Evolutionary conservation across 2,329 filamentous ascomycete species (phyloP).

Genomic region (Ascochyta rabiei): DNA sequence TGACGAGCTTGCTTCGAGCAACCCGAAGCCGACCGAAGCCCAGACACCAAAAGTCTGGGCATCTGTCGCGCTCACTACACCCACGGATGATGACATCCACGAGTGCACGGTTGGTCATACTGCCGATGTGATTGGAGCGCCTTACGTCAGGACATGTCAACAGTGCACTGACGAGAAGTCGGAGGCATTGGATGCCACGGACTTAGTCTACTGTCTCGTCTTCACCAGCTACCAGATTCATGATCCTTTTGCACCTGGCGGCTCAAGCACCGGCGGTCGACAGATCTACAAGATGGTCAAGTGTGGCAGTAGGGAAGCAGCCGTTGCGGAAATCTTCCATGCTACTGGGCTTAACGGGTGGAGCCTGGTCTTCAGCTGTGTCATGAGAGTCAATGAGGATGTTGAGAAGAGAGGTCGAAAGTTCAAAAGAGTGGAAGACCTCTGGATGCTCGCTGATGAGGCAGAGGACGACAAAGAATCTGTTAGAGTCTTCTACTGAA

Average conservation of each 20-base stretch:
- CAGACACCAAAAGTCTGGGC: slow-evolving; percentile 32
- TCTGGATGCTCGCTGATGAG: slow-evolving; percentile 36
- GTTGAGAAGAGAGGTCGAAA: slow-evolving; percentile 24
- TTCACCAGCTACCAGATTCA: slow-evolving; percentile 32
- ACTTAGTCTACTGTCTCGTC: slow-evolving; percentile 33
- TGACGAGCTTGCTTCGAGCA: slow-evolving; percentile 20
- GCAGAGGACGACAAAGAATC: slow-evolving; percentile 18
- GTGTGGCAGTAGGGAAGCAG: slow-evolving; percentile 42
- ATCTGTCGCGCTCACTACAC: slow-evolving; percentile 37
- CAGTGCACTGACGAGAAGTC: slow-evolving; percentile 37
- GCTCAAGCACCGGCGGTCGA: slow-evolving; percentile 20
- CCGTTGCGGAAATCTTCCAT: slow-evolving; percentile 38
- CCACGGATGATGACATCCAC: slow-evolving; percentile 37
- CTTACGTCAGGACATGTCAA: slow-evolving; percentile 26
- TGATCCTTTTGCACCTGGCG: slow-evolving; percentile 18
- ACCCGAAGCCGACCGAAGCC: slow-evolving; percentile 21
- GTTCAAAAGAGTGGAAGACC: slow-evolving; percentile 27
- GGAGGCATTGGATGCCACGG: slow-evolving; percentile 28
- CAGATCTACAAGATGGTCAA: slow-evolving; percentile 40
- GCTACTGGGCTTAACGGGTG: slow-evolving; percentile 38
- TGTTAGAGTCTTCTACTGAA: slow-evolving; percentile 41
- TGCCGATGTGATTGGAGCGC: neutral
- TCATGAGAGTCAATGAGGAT: slow-evolving; percentile 33
- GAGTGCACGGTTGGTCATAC: slow-evolving; percentile 29
- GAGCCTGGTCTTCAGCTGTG: slow-evolving; percentile 42